These are phyloP conservation scores for Dendryphion nanum DNA, from an alignment of 2,329 filamentous ascomycete species.

Conservation along the genomic window DNA sequence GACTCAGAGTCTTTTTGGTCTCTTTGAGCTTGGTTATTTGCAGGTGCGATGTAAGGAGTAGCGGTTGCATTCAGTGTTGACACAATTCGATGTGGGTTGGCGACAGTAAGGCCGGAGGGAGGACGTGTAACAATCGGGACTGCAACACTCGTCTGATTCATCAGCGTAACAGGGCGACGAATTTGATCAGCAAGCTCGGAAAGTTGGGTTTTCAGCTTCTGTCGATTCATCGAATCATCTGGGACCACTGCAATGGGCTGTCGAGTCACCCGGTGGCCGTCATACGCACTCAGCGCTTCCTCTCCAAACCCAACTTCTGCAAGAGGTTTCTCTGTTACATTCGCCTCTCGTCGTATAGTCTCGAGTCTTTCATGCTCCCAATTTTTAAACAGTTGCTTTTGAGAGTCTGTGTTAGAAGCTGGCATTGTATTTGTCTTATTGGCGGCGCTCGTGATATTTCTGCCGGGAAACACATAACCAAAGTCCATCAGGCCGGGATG, in stretches of 20 bases:
- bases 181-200: neutral
- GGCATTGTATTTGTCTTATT: neutral
- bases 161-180: neutral
- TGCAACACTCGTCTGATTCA: neutral
- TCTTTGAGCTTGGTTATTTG: no score
- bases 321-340: no score
- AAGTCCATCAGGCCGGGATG: constrained; percentile 21
- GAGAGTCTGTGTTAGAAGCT: neutral
- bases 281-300: constrained; percentile 15
- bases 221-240: neutral
- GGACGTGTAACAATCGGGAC: constrained; percentile 5
- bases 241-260: neutral
- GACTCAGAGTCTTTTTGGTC: constrained; percentile 7
- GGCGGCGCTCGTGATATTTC: no score
- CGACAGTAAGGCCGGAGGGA: constrained; percentile 18
- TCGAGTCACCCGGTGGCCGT: neutral
- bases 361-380: constrained; percentile 11
- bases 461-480: constrained; percentile 23
- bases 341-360: constrained; percentile 5
- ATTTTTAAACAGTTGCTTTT: constrained; percentile 8
- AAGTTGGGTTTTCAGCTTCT: neutral
- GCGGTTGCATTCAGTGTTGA: constrained; percentile 19
- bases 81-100: constrained; percentile 19
- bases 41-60: constrained; percentile 10
- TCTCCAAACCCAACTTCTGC: no score